phyloP scores from a whole-genome alignment of 2,329 filamentous ascomycete species.

The Clonostachys byssicola region DNA sequence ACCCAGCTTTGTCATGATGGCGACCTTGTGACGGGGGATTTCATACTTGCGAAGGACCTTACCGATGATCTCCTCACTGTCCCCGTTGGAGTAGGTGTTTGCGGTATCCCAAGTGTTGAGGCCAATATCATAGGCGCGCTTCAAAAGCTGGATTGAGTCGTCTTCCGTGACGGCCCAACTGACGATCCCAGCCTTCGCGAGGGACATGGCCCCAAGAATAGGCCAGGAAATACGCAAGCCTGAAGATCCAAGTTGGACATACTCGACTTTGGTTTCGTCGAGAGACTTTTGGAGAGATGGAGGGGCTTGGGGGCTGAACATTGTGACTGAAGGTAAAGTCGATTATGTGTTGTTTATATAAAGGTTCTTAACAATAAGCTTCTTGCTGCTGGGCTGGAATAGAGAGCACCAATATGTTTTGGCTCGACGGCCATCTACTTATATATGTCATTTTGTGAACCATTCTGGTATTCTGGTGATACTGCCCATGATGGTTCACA shows the following conservation, averaged over 20 bases:
- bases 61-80: conserved; percentile 46
- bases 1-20: conserved; percentile 55
- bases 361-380: too few relatives aligned
- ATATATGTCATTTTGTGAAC: too few relatives aligned
- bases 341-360: too few relatives aligned
- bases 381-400: too few relatives aligned
- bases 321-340: not conserved
- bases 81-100: conserved; percentile 52
- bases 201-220: not conserved
- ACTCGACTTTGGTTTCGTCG: not conserved
- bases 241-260: not conserved
- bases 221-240: not conserved
- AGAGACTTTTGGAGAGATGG: not conserved
- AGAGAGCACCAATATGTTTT: too few relatives aligned
- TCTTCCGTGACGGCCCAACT: not conserved
- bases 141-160: not conserved
- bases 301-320: not conserved
- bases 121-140: not conserved
- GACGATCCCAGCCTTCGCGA: conserved; percentile 11
- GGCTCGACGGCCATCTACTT: too few relatives aligned
- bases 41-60: conserved; percentile 55
- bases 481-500: too few relatives aligned
- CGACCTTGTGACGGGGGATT: conserved; percentile 49
- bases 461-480: too few relatives aligned
- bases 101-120: conserved; percentile 29